Percentiles rank a stretch among this genome's conserved stretches.
These are phyloP conservation scores for Rhododendron griersonianum DNA, from an alignment of 148 eudicot species.

Conservation along the genomic window DNA sequence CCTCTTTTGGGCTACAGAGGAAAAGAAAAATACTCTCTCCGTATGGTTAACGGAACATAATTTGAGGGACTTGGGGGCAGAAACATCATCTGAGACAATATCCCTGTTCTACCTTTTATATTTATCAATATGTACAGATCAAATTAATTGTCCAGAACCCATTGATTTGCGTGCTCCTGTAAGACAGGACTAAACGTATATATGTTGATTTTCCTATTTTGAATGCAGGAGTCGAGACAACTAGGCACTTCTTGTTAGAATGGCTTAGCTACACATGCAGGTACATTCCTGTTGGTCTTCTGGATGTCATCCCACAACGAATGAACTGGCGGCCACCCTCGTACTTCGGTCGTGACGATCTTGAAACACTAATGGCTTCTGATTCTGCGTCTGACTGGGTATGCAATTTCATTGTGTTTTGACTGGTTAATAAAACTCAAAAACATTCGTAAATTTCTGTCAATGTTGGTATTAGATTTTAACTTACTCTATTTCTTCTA, in stretches of 20 bases:
- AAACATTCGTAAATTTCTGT: not conserved
- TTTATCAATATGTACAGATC: not conserved
- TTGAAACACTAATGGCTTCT: constrained; percentile 95
- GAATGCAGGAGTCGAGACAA: constrained; percentile 84
- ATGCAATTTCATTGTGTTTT: constrained; percentile 13
- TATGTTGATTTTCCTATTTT: constrained; percentile 5
- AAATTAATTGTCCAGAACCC: not conserved
- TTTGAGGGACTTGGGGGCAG: not conserved
- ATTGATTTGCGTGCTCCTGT: not conserved
- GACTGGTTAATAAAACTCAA: not conserved
- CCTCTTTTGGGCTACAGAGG: not conserved
- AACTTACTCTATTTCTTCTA: constrained; percentile 2
- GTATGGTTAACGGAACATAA: not conserved
- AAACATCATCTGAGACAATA: not conserved
- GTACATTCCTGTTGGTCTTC: constrained; percentile 82
- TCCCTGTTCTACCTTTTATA: not conserved
- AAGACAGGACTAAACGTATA: not conserved
- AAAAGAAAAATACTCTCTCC: not conserved
- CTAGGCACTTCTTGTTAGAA: constrained; percentile 88
- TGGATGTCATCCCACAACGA: constrained; percentile 81
- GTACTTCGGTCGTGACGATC: constrained; percentile 83
- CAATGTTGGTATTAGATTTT: not conserved
- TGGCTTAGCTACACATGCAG: constrained; percentile 92
- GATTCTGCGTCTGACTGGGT: constrained; percentile 99
- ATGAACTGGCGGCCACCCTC: constrained; percentile 90